These are phyloP conservation scores for Russula foetens DNA, from an alignment of 768 basidiomycete genomes.

Conservation along the genomic window DNA sequence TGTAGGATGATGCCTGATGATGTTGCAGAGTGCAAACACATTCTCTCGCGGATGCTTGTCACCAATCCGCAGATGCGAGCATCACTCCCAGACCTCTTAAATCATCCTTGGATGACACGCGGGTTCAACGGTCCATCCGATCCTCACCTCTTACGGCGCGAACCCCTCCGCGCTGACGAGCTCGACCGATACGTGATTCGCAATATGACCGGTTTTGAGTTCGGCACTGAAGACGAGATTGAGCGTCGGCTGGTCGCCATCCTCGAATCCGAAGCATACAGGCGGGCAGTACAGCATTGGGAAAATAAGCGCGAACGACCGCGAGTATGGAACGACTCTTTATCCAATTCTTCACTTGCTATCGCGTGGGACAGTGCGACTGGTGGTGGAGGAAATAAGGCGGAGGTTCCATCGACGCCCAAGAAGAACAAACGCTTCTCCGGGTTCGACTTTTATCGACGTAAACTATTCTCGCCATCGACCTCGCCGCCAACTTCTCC, in stretches of 20 bases:
- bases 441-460: constrained; percentile 89
- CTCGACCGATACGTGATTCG: constrained; percentile 80
- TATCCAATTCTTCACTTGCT: constrained; percentile 64
- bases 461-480: constrained; percentile 67
- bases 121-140: constrained; percentile 77
- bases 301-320: constrained; percentile 49
- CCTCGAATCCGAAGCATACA: constrained; percentile 72
- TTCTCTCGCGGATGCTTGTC: constrained; percentile 92
- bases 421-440: constrained; percentile 84
- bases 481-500: constrained; percentile 45
- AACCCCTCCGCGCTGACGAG: constrained; percentile 83
- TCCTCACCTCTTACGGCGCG: constrained; percentile 78
- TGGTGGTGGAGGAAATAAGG: constrained; percentile 18
- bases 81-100: constrained; percentile 73
- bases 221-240: constrained; percentile 84
- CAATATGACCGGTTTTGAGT: constrained; percentile 95
- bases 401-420: constrained; percentile 21
- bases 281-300: constrained; percentile 66
- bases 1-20: neutral
- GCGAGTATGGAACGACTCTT: constrained; percentile 44
- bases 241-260: constrained; percentile 63
- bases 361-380: constrained; percentile 45
- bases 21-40: constrained; percentile 79
- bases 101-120: constrained; percentile 89
- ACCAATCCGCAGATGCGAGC: constrained; percentile 86